These are phyloP conservation scores for Cryptococcus sp. DNA, from an alignment of 1,284 basidiomycete species.

Conservation along the genomic window DNA sequence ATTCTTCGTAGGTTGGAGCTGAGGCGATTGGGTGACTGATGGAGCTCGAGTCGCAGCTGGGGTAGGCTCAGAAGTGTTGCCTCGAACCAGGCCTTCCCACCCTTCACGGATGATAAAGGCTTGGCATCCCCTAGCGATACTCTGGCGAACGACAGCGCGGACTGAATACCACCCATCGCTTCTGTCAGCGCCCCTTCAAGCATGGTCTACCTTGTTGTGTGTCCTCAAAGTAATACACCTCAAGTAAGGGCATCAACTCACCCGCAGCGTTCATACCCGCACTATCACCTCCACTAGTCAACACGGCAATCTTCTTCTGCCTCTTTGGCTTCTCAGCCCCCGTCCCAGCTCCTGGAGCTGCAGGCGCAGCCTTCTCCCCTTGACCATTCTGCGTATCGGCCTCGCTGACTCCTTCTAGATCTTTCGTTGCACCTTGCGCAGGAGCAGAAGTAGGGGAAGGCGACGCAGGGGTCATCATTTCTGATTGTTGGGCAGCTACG, in stretches of 20 bases:
- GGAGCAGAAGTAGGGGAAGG: background rate
- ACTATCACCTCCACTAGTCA: conserved; percentile 96
- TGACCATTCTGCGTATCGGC: conserved; percentile 8
- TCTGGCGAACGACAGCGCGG: conserved; percentile 83
- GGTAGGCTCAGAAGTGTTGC: conserved; percentile 54
- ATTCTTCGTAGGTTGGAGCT: conserved; percentile 28
- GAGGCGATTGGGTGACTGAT: conserved; percentile 31
- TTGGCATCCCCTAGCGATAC: conserved; percentile 89
- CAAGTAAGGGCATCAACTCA: conserved; percentile 22
- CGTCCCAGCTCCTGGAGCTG: background rate
- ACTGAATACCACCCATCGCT: conserved; percentile 54
- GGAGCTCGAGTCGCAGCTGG: conserved; percentile 28
- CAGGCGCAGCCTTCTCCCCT: conserved; percentile 1
- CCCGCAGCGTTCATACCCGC: conserved; percentile 93
- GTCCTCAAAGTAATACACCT: background rate
- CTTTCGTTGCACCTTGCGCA: conserved; percentile 15
- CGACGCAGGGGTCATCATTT: conserved; percentile 7
- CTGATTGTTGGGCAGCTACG: conserved; percentile 8
- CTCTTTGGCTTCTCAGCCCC: conserved; percentile 11
- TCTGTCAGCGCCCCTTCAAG: background rate
- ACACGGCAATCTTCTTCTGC: conserved; percentile 71
- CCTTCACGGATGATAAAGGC: conserved; percentile 94
- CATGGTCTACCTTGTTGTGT: background rate
- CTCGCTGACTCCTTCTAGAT: conserved; percentile 33
- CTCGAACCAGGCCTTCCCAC: conserved; percentile 83